Conservation (phyloP, 1,139 yeast species). For the Geotrichum reessii region DNA sequence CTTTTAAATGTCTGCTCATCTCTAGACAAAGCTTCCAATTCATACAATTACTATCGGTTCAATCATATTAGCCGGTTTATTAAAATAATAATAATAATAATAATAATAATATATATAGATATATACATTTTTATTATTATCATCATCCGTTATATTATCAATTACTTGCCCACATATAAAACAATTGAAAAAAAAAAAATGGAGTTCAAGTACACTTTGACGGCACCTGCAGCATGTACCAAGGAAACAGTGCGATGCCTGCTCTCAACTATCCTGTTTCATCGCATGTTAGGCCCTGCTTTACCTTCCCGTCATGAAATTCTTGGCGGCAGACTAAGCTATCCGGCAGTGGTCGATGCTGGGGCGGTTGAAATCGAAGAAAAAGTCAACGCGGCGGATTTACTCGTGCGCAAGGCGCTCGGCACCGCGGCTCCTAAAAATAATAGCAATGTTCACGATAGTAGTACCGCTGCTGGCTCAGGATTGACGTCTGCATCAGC, state of each 20-base stretch:
- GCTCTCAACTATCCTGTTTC: conserved; percentile 63
- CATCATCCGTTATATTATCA: too few relatives aligned
- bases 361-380: conserved; percentile 31
- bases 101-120: too few relatives aligned
- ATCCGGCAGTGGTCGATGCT: conserved; percentile 25
- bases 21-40: too few relatives aligned
- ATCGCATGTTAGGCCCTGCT: conserved; percentile 63
- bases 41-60: too few relatives aligned
- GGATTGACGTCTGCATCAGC: neutral
- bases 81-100: too few relatives aligned
- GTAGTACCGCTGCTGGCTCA: neutral
- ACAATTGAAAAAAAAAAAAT: too few relatives aligned
- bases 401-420: conserved; percentile 17
- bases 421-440: conserved; percentile 19
- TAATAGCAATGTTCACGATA: too few relatives aligned
- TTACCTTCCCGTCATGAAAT: conserved; percentile 47
- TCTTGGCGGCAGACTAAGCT: conserved; percentile 36
- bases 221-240: conserved; percentile 34
- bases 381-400: conserved; percentile 26
- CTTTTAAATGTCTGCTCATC: too few relatives aligned
- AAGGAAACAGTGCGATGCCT: conserved; percentile 40
- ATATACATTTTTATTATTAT: neutral
- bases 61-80: too few relatives aligned
- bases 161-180: too few relatives aligned
- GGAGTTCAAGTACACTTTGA: conserved; percentile 36